Evolutionary conservation across 352 stramenopile species (phyloP).

Genomic region (Globisporangium spiculum): DNA sequence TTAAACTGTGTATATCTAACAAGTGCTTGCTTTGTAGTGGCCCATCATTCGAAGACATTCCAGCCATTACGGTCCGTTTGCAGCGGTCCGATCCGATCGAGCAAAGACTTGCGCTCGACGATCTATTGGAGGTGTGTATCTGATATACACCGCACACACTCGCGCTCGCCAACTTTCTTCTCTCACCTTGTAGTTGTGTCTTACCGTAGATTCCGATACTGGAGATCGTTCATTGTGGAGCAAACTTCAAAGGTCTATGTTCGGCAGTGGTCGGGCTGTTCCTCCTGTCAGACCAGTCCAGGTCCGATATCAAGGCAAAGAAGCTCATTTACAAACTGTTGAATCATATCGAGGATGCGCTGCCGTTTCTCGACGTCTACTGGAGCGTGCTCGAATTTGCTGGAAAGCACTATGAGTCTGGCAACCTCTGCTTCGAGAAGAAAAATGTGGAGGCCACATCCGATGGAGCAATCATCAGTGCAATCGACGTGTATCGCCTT

Average conservation of each 20-base stretch:
- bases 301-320: conserved; percentile 19
- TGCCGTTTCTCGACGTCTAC: conserved; percentile 51
- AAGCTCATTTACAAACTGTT: conserved; percentile 40
- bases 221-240: conserved; percentile 50
- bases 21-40: conserved; percentile 5
- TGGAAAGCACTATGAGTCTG: conserved; percentile 21
- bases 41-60: conserved; percentile 17
- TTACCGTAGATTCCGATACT: conserved; percentile 39
- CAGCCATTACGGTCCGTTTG: conserved; percentile 9
- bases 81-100: conserved; percentile 1
- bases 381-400: conserved; percentile 47
- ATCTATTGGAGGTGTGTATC: conserved; percentile 13
- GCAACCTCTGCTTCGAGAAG: conserved; percentile 28
- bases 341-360: conserved; percentile 41
- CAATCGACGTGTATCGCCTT: conserved; percentile 44
- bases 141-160: not conserved
- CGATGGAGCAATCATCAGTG: conserved; percentile 9
- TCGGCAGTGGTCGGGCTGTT: conserved; percentile 32
- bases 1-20: not conserved
- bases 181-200: not conserved
- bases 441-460: conserved; percentile 14
- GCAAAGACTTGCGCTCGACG: conserved; percentile 11
- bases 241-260: conserved; percentile 31
- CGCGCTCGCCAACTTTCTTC: too few relatives aligned
- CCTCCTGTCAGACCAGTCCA: conserved; percentile 22